Conservation (phyloP, 495 filamentous ascomycete genomes). For the Pyronema domesticum region DNA sequence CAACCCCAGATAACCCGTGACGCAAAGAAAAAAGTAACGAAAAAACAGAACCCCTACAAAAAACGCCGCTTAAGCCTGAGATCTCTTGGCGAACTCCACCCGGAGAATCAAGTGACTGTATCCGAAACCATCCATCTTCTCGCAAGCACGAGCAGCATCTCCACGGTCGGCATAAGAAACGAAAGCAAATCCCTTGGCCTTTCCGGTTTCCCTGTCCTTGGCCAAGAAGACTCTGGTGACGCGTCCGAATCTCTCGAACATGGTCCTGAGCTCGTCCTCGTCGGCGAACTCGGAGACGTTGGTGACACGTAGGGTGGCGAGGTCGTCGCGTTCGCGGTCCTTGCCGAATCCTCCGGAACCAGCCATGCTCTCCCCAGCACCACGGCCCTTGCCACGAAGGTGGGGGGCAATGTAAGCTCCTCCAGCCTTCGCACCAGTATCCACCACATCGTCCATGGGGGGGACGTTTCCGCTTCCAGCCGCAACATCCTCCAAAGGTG, state of each 20-base stretch:
- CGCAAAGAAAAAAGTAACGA: neutral
- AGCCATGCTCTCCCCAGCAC: constrained; percentile 74
- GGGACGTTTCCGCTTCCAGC: constrained; percentile 33
- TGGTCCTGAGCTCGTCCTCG: constrained; percentile 80
- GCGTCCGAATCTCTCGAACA: constrained; percentile 92
- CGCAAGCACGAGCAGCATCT: constrained; percentile 80
- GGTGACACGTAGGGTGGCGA: constrained; percentile 88
- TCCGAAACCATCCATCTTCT: constrained; percentile 95
- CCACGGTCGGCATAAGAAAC: constrained; percentile 80
- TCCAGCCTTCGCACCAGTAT: constrained; percentile 40
- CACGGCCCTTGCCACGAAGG: constrained; percentile 49
- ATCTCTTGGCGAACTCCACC: constrained; percentile 70
- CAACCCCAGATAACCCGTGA: neutral
- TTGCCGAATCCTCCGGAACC: constrained; percentile 67
- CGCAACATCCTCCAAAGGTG: constrained; percentile 46
- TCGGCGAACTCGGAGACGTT: constrained; percentile 98
- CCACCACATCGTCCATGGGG: constrained; percentile 18
- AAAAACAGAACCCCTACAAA: neutral
- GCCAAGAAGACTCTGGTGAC: constrained; percentile 91
- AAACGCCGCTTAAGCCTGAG: neutral
- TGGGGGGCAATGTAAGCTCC: constrained; percentile 85
- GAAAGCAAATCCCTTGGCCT: constrained; percentile 96
- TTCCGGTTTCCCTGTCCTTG: constrained; percentile 83
- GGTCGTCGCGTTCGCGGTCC: constrained; percentile 79
- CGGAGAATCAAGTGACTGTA: constrained; percentile 79